Conservation (phyloP, 169 alveolate genomes). For the Plasmodium blacklocki region DNA sequence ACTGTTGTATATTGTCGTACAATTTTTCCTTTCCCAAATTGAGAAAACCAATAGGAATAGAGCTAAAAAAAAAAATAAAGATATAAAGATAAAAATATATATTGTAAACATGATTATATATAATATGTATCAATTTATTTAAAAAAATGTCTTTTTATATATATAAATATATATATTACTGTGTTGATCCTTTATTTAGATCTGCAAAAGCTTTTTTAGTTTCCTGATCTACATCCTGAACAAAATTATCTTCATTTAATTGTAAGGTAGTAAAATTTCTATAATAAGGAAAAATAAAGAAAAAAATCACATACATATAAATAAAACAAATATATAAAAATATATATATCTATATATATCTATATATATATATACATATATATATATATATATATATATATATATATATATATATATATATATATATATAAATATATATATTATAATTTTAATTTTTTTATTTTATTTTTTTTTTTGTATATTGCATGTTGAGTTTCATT, state of each 20-base stretch:
- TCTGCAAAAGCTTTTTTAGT: constrained; percentile 40
- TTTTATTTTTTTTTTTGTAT: too few species aligned
- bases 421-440: constrained; percentile 3
- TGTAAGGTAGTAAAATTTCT: constrained; percentile 70
- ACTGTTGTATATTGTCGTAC: constrained; percentile 55
- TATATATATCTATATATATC: too few species aligned
- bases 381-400: background rate
- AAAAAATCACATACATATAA: too few species aligned
- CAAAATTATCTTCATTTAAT: constrained; percentile 44
- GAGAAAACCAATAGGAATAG: constrained; percentile 72
- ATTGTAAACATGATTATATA: background rate
- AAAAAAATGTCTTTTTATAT: background rate
- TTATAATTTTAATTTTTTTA: background rate
- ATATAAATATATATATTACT: constrained; percentile 28
- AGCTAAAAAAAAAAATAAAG: constrained; percentile 15
- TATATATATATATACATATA: background rate
- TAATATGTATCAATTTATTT: background rate
- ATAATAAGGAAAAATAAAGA: background rate
- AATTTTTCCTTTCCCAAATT: constrained; percentile 64
- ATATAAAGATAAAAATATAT: background rate
- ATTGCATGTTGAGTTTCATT: too few species aligned
- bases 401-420: too few species aligned
- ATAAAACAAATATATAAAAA: too few species aligned
- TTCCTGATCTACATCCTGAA: constrained; percentile 23
- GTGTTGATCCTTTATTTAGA: constrained; percentile 68